Percentiles rank a stretch among this genome's conserved stretches.
Conservation (phyloP, 139 green algal species). For the Chlorella sp. region DNA sequence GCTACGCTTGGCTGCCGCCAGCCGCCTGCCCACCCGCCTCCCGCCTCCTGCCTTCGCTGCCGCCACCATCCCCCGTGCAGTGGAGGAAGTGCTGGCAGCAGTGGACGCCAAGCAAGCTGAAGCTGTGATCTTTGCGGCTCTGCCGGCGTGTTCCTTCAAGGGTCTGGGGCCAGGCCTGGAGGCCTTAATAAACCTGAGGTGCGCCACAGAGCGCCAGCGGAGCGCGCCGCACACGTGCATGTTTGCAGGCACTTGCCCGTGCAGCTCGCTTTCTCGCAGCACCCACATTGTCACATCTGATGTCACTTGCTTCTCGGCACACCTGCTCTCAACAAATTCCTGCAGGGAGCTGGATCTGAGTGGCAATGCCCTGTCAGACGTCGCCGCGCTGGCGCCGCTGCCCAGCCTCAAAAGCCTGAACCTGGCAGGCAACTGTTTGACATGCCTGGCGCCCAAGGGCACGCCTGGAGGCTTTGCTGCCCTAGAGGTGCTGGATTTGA, state of each 20-base stretch:
- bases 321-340: not conserved
- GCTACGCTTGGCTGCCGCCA: not conserved
- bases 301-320: no score
- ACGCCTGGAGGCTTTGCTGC: not conserved
- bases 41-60: not conserved
- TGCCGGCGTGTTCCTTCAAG: not conserved
- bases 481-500: not conserved
- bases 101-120: no score
- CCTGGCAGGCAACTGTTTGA: not conserved
- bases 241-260: no score
- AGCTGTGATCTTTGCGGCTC: not conserved
- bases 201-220: not conserved
- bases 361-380: not conserved
- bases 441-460: not conserved
- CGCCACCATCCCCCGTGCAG: not conserved
- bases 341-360: not conserved
- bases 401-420: slow-evolving; percentile 21
- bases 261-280: no score
- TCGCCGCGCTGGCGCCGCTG: slow-evolving; percentile 22
- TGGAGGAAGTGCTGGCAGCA: not conserved
- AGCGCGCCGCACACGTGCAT: no score
- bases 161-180: not conserved
- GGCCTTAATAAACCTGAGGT: not conserved
- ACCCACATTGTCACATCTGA: no score
- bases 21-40: not conserved